phyloP scores from a whole-genome alignment of 768 basidiomycete genomes.

The Chlorophyllum brunneum region DNA sequence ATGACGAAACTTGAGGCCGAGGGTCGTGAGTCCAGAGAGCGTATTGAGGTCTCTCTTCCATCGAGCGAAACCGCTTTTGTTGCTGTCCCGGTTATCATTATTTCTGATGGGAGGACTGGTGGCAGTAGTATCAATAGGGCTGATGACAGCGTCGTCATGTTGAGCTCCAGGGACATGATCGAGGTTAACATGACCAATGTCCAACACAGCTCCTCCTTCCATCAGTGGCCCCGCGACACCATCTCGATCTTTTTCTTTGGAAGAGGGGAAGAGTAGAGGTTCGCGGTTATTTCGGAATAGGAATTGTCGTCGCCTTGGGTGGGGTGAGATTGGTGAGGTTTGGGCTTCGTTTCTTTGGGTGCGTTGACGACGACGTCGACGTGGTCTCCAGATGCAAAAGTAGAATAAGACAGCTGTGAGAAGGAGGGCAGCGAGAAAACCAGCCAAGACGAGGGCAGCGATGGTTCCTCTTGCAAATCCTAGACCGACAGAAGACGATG shows the following conservation, averaged over 20 bases:
- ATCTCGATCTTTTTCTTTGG: background rate
- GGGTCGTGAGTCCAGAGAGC: conserved; percentile 24
- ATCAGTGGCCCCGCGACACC: too few species aligned
- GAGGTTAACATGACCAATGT: background rate
- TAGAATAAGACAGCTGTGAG: conserved; percentile 37
- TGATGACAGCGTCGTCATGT: background rate
- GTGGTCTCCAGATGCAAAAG: conserved; percentile 46
- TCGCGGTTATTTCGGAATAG: too few species aligned
- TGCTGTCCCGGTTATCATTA: conserved; percentile 24
- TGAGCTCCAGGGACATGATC: background rate
- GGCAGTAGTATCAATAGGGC: background rate
- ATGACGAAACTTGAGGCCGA: conserved; percentile 41
- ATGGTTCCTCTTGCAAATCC: conserved; percentile 50
- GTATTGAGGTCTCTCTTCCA: conserved; percentile 44
- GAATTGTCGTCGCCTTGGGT: too few species aligned
- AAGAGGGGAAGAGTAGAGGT: too few species aligned
- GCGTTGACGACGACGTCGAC: conserved; percentile 26
- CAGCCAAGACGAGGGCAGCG: conserved; percentile 60
- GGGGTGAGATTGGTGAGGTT: too few species aligned
- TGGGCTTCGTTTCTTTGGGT: background rate
- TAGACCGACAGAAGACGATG: conserved; percentile 10
- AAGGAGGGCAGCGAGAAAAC: conserved; percentile 47
- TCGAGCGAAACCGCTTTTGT: conserved; percentile 33
- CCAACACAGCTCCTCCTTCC: background rate
- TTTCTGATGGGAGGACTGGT: background rate